Evolutionary conservation across 1,284 basidiomycete genomes (phyloP).

Genomic region (Pseudozyma sp.): DNA sequence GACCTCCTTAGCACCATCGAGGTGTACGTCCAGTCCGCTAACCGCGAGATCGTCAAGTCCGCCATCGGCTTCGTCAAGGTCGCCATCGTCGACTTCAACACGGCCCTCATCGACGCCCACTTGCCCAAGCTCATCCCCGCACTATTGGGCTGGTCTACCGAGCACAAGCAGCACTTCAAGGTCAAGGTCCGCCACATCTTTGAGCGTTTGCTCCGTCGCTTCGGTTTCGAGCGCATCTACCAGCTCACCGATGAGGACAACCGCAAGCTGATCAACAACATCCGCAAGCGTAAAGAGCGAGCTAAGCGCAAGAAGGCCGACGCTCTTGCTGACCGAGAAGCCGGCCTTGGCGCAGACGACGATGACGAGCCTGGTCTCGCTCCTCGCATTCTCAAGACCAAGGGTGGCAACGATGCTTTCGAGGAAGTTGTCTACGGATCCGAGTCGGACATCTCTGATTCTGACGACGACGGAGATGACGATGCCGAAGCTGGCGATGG

Average conservation of each 20-base stretch:
- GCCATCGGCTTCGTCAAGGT: slow-evolving; percentile 96
- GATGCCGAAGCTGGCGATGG: slow-evolving; percentile 33
- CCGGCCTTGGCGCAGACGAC: slow-evolving; percentile 32
- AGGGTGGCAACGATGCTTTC: slow-evolving; percentile 67
- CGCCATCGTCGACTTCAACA: slow-evolving; percentile 83
- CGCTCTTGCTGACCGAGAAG: slow-evolving; percentile 71
- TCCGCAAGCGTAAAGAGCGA: slow-evolving; percentile 90
- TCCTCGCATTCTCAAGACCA: slow-evolving; percentile 47
- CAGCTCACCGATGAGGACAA: slow-evolving; percentile 75
- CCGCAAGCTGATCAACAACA: slow-evolving; percentile 85
- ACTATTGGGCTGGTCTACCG: slow-evolving; percentile 90
- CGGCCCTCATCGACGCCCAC: slow-evolving; percentile 79
- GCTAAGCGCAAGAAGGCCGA: slow-evolving; percentile 75
- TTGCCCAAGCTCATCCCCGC: slow-evolving; percentile 84
- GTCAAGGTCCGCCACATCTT: slow-evolving; percentile 95
- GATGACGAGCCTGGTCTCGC: slow-evolving; percentile 48
- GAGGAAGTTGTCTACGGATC: slow-evolving; percentile 68
- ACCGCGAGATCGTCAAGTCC: slow-evolving; percentile 97
- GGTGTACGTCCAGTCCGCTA: slow-evolving; percentile 90
- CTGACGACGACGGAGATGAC: slow-evolving; percentile 54
- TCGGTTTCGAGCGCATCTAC: slow-evolving; percentile 85
- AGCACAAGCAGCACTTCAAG: slow-evolving; percentile 99
- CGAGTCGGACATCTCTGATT: slow-evolving; percentile 60
- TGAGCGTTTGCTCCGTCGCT: slow-evolving; percentile 91
- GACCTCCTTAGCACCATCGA: slow-evolving; percentile 89